These are phyloP conservation scores for Phytophthora ohioensis DNA, from an alignment of 352 stramenopile genomes.

Conservation along the genomic window DNA sequence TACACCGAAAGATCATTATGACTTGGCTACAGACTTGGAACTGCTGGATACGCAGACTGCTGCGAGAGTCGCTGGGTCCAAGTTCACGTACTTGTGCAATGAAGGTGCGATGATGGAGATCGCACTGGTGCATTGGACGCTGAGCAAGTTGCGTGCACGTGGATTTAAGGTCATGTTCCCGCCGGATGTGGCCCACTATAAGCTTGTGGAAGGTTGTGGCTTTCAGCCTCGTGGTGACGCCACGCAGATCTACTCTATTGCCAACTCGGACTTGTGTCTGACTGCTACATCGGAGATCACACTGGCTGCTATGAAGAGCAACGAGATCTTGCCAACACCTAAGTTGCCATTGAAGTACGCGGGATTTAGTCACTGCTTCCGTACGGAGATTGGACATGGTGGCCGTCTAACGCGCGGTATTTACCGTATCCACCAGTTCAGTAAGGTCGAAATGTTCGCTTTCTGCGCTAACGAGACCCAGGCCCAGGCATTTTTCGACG, in stretches of 20 bases:
- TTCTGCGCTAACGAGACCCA: conserved; percentile 80
- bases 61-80: conserved; percentile 77
- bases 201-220: conserved; percentile 85
- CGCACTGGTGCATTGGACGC: conserved; percentile 82
- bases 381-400: conserved; percentile 85
- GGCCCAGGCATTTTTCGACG: conserved; percentile 74
- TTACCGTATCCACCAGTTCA: conserved; percentile 93
- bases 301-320: conserved; percentile 80
- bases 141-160: conserved; percentile 70
- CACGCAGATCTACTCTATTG: conserved; percentile 90
- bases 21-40: conserved; percentile 70
- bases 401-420: conserved; percentile 80
- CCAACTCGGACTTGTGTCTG: conserved; percentile 86
- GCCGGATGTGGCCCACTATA: conserved; percentile 85
- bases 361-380: conserved; percentile 90
- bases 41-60: conserved; percentile 80
- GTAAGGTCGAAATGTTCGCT: conserved; percentile 92
- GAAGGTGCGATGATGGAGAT: conserved; percentile 91
- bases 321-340: conserved; percentile 66
- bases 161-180: conserved; percentile 83
- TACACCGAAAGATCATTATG: conserved; percentile 71
- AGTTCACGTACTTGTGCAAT: conserved; percentile 90
- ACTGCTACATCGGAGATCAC: conserved; percentile 89
- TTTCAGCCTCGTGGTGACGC: conserved; percentile 89
- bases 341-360: conserved; percentile 79